These are phyloP conservation scores for Lentithecium fluviatile DNA, from an alignment of 495 filamentous ascomycete species.

Conservation along the genomic window DNA sequence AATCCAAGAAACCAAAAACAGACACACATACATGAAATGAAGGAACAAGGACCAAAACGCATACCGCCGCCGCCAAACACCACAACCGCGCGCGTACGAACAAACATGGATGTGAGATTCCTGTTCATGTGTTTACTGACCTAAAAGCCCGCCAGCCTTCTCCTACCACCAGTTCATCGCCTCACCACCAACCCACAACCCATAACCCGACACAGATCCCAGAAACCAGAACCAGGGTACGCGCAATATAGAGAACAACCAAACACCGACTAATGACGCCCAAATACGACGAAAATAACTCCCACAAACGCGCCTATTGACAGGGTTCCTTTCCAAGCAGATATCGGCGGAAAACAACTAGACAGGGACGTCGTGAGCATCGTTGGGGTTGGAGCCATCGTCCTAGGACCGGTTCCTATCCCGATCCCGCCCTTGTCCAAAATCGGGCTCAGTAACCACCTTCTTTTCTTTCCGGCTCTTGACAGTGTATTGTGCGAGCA, in stretches of 20 bases:
- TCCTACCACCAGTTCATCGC: too few species aligned
- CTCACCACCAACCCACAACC: too few species aligned
- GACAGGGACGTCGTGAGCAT: neutral
- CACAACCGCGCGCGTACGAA: neutral
- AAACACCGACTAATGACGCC: constrained; percentile 5
- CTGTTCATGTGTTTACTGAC: too few species aligned
- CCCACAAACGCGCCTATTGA: constrained; percentile 23
- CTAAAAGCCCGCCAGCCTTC: too few species aligned
- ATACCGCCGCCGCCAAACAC: too few species aligned
- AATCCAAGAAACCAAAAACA: constrained; percentile 6
- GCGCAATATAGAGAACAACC: neutral
- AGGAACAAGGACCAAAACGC: too few species aligned
- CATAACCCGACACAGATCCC: too few species aligned
- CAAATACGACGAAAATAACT: neutral
- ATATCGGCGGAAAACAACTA: neutral
- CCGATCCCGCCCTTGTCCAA: constrained; percentile 46
- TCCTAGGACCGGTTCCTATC: constrained; percentile 13
- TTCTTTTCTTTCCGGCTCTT: constrained; percentile 85
- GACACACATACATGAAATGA: too few species aligned
- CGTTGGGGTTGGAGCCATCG: neutral
- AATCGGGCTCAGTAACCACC: constrained; percentile 62
- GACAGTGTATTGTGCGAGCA: constrained; percentile 87
- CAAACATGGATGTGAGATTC: too few species aligned
- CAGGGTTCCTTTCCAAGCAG: constrained; percentile 20
- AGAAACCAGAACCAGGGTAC: too few species aligned